Conservation (phyloP, 306 rosid species). For the Rosa multiflora region DNA sequence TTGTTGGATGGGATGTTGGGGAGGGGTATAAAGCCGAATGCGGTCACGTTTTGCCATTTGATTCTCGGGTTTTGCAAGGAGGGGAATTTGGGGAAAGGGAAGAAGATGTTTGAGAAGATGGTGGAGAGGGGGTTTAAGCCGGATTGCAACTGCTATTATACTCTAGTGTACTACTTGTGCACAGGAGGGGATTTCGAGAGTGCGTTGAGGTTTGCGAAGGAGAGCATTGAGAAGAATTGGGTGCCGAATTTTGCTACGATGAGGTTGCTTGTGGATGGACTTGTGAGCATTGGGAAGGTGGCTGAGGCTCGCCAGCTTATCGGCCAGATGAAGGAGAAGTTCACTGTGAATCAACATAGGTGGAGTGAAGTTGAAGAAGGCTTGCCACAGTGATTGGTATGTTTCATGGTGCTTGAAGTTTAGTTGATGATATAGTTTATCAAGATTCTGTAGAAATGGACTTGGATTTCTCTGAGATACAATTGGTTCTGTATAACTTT, state of each 20-base stretch:
- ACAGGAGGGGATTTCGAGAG: slow-evolving; percentile 51
- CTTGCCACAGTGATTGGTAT: slow-evolving; percentile 37
- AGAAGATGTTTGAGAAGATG: slow-evolving; percentile 57
- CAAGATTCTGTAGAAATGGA: too few relatives aligned
- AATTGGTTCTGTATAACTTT: not conserved
- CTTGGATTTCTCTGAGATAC: too few relatives aligned
- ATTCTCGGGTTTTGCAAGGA: slow-evolving; percentile 72
- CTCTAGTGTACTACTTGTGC: slow-evolving; percentile 51
- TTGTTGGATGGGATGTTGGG: slow-evolving; percentile 60
- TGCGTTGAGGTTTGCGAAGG: slow-evolving; percentile 46
- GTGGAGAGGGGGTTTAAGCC: slow-evolving; percentile 44
- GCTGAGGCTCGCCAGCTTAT: slow-evolving; percentile 59
- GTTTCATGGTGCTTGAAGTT: too few relatives aligned
- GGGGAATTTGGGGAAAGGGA: slow-evolving; percentile 62
- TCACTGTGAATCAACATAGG: slow-evolving; percentile 39
- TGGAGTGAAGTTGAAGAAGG: slow-evolving; percentile 78
- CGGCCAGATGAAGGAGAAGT: slow-evolving; percentile 60
- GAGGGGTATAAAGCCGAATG: slow-evolving; percentile 57
- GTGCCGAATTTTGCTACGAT: slow-evolving; percentile 59
- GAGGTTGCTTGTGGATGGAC: slow-evolving; percentile 72
- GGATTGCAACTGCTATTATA: slow-evolving; percentile 47
- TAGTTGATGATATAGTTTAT: too few relatives aligned
- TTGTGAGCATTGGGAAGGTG: slow-evolving; percentile 49
- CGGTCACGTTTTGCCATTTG: slow-evolving; percentile 51
- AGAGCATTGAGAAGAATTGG: slow-evolving; percentile 71